Conservation (phyloP, 495 filamentous ascomycete species). For the Tuber indicum region DNA sequence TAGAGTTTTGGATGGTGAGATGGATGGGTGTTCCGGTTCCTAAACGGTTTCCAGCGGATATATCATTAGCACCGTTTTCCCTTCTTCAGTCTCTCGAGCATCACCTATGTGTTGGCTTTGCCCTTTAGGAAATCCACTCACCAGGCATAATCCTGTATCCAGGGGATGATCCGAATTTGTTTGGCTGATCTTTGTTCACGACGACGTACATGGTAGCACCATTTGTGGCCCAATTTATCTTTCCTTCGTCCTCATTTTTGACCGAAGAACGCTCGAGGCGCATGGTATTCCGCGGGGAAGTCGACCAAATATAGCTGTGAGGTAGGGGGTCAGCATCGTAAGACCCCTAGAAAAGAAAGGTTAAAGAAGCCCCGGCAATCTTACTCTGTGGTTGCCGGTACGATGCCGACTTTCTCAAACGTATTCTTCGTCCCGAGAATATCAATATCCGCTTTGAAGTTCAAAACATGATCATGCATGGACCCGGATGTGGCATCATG, state of each 20-base stretch:
- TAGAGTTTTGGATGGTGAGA: slow-evolving; percentile 49
- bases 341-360: slow-evolving; percentile 1
- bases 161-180: slow-evolving; percentile 52
- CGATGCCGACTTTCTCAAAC: slow-evolving; percentile 45
- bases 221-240: slow-evolving; percentile 52
- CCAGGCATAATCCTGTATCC: slow-evolving; percentile 51
- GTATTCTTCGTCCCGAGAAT: slow-evolving; percentile 50
- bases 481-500: slow-evolving; percentile 50
- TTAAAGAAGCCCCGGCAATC: slow-evolving; percentile 18
- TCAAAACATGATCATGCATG: slow-evolving; percentile 58
- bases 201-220: slow-evolving; percentile 49
- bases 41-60: background rate
- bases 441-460: slow-evolving; percentile 56
- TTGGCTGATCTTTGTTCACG: slow-evolving; percentile 50
- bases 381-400: slow-evolving; percentile 43
- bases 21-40: slow-evolving; percentile 44
- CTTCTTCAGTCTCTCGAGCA: background rate
- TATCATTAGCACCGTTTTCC: background rate
- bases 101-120: background rate
- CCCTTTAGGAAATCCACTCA: background rate
- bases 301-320: slow-evolving; percentile 47
- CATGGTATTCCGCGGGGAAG: slow-evolving; percentile 52
- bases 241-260: slow-evolving; percentile 47
- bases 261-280: slow-evolving; percentile 47
- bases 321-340: slow-evolving; percentile 1